Base-by-base conservation (phyloP, 2,329 filamentous ascomycete genomes). In the Alternaria gansuensis region DNA sequence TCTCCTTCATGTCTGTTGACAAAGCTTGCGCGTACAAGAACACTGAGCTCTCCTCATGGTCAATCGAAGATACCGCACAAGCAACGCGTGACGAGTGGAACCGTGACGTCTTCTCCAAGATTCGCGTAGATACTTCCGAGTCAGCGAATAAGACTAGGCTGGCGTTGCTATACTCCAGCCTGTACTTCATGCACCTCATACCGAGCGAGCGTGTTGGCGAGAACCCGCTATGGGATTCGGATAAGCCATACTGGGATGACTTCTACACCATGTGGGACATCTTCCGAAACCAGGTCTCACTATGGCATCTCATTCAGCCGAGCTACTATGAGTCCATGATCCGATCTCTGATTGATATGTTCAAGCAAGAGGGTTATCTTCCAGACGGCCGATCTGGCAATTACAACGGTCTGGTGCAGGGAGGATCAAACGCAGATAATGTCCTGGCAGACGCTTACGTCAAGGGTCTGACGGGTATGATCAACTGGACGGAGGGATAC, bases 191-290 rank as follows among this genome's bases (percentile, higher is more conserved):
- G 72, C 73, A 77, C 41, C 69, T 77, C 5, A 76, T 77, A 23
- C 75, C 74, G 0, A 75, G 71, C 40, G 73, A 77, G 59, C 71
- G 75, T 2, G 54, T 74, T 3, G 87, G 88, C 0, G 89, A 92
- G 70, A 92, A 91, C 51, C 88, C 88, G 1, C 71, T 88, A 0
- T 92, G 89, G 88, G 70, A 85, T 4, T 88, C 84, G 28, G 81
- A 81, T 5, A 88, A 91, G 72, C 89, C 88, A 0, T 91, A 90
- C 63, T 76, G 69, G 70, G 89, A 91, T 73, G 90, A 88, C 1
- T 91, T 88, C 57, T 92, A 91, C 71, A 90, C 88, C 60, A 86
- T 91, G 29, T 92, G 89, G 89, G 89, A 92, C 69, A 84, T 85
- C 0, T 91, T 89, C 66, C 82, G 89, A 7, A 88, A 76, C 41